Base-by-base conservation (phyloP, 1,284 basidiomycete genomes). In the Cryptococcus sp. region DNA sequence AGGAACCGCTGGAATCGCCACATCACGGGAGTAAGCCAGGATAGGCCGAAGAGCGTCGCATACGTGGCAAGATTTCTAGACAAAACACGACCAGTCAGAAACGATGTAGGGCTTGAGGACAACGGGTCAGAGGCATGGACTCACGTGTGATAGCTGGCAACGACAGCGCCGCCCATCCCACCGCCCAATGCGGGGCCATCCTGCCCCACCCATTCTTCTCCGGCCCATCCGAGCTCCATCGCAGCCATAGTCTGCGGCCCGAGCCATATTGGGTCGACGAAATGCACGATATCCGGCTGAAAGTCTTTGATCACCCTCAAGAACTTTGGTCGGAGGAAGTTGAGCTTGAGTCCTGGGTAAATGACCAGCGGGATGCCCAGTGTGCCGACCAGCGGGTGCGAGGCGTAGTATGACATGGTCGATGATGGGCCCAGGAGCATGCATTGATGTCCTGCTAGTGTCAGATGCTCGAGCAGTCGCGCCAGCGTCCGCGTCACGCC, bases 241-340 rank as follows among this genome's bases (percentile, higher is more conserved):
- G 79, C 80, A 55, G 78, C 67, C 15, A 80, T 68, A 0, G 77
- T 78, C 61, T 74, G 82, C 1, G 78, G 79, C 13, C 83, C 83
- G 13, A 84, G 78, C 83, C 83, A 85, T 57, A 85, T 84, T 0
- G 83, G 82, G 64, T 83, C 82, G 30, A 82, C 81, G 59, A 82
- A 78, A 60, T 82, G 80, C 5, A 82, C 79, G 8, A 85, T 81
- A 62, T 85, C 83, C 1, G 84, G 83, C 60, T 83, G 69, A 74
- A 79, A 80, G 47, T 80, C 75, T 38, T 71, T 71, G 52, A 81
- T 79, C 17, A 80, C 75, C n/a, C 77, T 71, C 53, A 84, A 69
- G 66, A 85, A 84, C 45, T 80, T 78, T 1, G 83, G 83, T 1
- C 83, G 80, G 49, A 83, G 76, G 63, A 85, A 85, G 72, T 85